Evolutionary conservation across 2,329 filamentous ascomycete genomes (phyloP).

Genomic region (Talaromyces sp.): DNA sequence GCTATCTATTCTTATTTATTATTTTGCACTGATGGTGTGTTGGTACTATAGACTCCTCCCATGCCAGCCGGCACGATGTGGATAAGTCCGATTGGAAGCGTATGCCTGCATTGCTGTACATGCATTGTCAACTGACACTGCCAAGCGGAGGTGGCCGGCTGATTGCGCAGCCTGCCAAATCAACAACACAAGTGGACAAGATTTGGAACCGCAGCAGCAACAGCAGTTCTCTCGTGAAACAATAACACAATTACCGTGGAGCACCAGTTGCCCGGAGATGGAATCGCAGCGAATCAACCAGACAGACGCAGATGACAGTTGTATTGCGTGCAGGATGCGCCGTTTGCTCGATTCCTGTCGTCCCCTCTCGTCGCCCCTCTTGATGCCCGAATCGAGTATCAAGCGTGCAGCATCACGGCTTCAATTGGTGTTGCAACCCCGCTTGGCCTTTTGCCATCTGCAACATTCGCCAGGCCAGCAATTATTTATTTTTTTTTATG

Average conservation of each 20-base stretch:
- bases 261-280: not conserved
- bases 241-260: not conserved
- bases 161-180: not conserved
- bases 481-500: not conserved
- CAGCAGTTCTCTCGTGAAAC: not conserved
- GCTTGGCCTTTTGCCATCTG: not conserved
- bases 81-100: not conserved
- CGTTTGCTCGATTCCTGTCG: conserved; percentile 2
- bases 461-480: not conserved
- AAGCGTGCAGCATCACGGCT: conserved; percentile 5
- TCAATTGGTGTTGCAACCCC: conserved; percentile 9
- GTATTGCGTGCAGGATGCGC: conserved; percentile 9
- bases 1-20: not conserved
- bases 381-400: conserved; percentile 9
- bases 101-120: not conserved
- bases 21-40: not conserved
- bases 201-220: not conserved
- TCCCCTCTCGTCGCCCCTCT: not conserved
- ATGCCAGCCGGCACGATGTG: not conserved
- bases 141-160: not conserved
- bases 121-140: not conserved
- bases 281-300: not conserved
- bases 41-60: not conserved
- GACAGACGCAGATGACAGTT: not conserved
- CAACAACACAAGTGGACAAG: not conserved